These are phyloP conservation scores for Eucommia ulmoides DNA, from an alignment of 257 asterid genomes.

Conservation along the genomic window DNA sequence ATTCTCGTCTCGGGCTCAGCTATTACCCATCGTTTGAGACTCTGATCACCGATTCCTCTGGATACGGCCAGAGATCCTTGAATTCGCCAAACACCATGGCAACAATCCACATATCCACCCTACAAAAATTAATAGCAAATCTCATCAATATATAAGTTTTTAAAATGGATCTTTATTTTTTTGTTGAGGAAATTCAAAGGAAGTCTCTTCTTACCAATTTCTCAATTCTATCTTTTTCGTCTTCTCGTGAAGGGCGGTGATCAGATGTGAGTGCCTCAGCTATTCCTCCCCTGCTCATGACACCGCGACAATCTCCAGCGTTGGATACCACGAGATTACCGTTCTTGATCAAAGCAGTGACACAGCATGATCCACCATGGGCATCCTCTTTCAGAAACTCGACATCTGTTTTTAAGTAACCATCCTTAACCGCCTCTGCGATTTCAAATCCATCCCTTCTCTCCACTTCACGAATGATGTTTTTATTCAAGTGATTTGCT, in stretches of 20 bases:
- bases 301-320: constrained; percentile 87
- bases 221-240: constrained; percentile 59
- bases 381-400: constrained; percentile 47
- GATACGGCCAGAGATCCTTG: constrained; percentile 84
- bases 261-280: constrained; percentile 75
- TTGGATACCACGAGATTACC: constrained; percentile 67
- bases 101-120: constrained; percentile 78
- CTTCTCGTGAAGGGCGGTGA: constrained; percentile 67
- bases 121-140: constrained; percentile 15
- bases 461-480: constrained; percentile 33
- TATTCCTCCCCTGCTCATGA: constrained; percentile 48
- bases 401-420: constrained; percentile 58
- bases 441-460: constrained; percentile 18
- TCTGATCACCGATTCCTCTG: constrained; percentile 68
- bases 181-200: constrained; percentile 7
- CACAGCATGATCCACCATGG: constrained; percentile 72
- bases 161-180: too few species aligned
- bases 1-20: constrained; percentile 71
- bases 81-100: constrained; percentile 66
- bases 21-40: constrained; percentile 73
- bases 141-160: background rate
- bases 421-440: constrained; percentile 39
- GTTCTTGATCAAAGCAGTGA: constrained; percentile 49
- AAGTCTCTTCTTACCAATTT: constrained; percentile 54
- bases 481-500: constrained; percentile 36